These are phyloP conservation scores for Populus alba DNA, from an alignment of 345 rosid species.

Conservation along the genomic window DNA sequence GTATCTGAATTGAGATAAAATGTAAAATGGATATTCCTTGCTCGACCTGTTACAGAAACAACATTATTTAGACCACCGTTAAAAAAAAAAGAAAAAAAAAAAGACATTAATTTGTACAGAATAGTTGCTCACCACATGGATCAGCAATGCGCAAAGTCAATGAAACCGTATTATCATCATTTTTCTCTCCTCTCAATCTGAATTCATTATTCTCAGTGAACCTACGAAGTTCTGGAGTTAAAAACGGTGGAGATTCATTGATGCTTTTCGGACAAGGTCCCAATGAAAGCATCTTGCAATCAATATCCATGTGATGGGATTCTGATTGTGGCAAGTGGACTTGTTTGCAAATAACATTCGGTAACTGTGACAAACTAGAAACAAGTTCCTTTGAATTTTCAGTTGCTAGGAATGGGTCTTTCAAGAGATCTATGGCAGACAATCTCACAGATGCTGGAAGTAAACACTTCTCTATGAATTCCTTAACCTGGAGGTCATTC, in stretches of 20 bases:
- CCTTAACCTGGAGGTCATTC: slow-evolving; percentile 61
- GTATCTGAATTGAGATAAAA: slow-evolving; percentile 77
- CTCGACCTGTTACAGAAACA: slow-evolving; percentile 45
- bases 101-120: background rate
- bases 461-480: slow-evolving; percentile 82
- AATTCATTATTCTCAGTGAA: slow-evolving; percentile 50
- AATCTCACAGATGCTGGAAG: slow-evolving; percentile 72
- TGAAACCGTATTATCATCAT: slow-evolving; percentile 42
- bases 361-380: slow-evolving; percentile 46
- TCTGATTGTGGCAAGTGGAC: slow-evolving; percentile 44
- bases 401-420: slow-evolving; percentile 58
- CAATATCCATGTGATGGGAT: slow-evolving; percentile 66
- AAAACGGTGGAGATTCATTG: slow-evolving; percentile 33
- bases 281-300: slow-evolving; percentile 45
- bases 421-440: slow-evolving; percentile 73
- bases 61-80: background rate
- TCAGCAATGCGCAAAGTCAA: slow-evolving; percentile 65
- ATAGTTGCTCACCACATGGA: slow-evolving; percentile 40
- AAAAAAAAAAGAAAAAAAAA: background rate
- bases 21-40: slow-evolving; percentile 61
- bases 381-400: slow-evolving; percentile 45
- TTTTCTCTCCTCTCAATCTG: slow-evolving; percentile 49
- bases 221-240: slow-evolving; percentile 47
- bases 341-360: background rate
- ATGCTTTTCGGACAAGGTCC: slow-evolving; percentile 43